Conservation (phyloP, 1,284 basidiomycete genomes). For the Ustilago crameri region DNA sequence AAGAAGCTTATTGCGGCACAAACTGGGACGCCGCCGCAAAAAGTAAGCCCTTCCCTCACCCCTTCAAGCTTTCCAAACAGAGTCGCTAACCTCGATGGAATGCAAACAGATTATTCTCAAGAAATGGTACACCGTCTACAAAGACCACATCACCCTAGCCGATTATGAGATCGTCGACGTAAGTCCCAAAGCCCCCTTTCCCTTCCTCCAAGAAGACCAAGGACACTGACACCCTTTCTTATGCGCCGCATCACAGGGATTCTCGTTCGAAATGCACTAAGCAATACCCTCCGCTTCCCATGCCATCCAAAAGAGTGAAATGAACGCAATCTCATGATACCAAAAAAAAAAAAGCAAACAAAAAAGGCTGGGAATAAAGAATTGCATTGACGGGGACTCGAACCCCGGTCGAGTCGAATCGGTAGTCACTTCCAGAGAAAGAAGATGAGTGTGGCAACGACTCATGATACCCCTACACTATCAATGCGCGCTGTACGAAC, state of each 20-base stretch:
- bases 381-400: conserved; percentile 58
- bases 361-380: conserved; percentile 6
- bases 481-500: conserved; percentile 13
- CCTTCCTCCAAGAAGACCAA: neutral
- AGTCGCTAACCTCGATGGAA: neutral
- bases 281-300: too few relatives aligned
- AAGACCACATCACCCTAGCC: conserved; percentile 80
- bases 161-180: conserved; percentile 78
- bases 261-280: conserved; percentile 48
- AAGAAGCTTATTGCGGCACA: conserved; percentile 97
- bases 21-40: conserved; percentile 81
- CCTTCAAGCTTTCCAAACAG: neutral
- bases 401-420: conserved; percentile 56
- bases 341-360: neutral
- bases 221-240: neutral
- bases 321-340: neutral
- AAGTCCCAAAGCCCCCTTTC: conserved; percentile 8
- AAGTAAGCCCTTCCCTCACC: conserved; percentile 48
- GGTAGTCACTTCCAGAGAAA: conserved; percentile 8
- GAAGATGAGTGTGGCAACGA: conserved; percentile 41
- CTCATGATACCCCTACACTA: conserved; percentile 52
- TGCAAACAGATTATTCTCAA: conserved; percentile 83
- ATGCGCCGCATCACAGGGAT: conserved; percentile 9
- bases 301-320: too few relatives aligned
- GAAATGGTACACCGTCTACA: conserved; percentile 78